A percentile compares a stretch with the other conserved stretches of the same genome.
These are phyloP conservation scores for Ailanthus altissimus DNA, from an alignment of 345 rosid species.

Conservation along the genomic window DNA sequence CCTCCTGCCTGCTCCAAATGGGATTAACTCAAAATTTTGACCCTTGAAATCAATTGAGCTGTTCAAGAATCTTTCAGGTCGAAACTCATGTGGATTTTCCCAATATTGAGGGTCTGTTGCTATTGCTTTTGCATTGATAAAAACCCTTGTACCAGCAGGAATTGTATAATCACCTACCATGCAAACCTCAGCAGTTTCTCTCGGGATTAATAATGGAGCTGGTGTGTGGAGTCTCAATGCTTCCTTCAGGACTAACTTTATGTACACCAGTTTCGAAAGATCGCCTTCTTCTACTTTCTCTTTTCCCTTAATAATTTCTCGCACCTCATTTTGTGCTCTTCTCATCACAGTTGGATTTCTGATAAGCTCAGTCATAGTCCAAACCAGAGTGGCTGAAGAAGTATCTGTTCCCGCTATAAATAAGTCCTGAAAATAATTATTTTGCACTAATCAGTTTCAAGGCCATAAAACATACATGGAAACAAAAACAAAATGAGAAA, in stretches of 20 bases:
- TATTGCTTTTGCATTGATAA: conserved; percentile 33
- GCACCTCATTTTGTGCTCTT: conserved; percentile 37
- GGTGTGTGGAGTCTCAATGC: conserved; percentile 45
- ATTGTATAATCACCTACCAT: conserved; percentile 34
- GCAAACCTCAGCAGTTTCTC: conserved; percentile 38
- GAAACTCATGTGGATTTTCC: conserved; percentile 41
- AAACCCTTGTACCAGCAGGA: conserved; percentile 40
- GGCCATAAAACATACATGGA: not conserved
- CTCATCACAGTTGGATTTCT: conserved; percentile 37
- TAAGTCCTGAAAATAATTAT: conserved; percentile 32
- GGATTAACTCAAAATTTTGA: conserved; percentile 47
- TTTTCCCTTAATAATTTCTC: conserved; percentile 29
- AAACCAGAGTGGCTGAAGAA: conserved; percentile 27
- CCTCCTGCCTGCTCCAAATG: conserved; percentile 67
- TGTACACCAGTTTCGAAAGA: conserved; percentile 30
- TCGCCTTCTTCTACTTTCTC: conserved; percentile 33
- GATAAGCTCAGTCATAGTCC: conserved; percentile 44
- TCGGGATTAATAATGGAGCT: conserved; percentile 36
- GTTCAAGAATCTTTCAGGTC: conserved; percentile 46
- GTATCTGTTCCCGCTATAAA: conserved; percentile 50
- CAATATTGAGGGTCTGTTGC: conserved; percentile 32
- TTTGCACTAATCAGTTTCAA: no score
- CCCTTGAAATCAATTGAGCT: conserved; percentile 51
- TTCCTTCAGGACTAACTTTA: conserved; percentile 37
- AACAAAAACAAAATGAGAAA: not conserved